A percentile compares a stretch with the other conserved stretches of the same genome.
These are phyloP conservation scores for Phallus indusiatus DNA, from an alignment of 768 basidiomycete species.

Conservation along the genomic window DNA sequence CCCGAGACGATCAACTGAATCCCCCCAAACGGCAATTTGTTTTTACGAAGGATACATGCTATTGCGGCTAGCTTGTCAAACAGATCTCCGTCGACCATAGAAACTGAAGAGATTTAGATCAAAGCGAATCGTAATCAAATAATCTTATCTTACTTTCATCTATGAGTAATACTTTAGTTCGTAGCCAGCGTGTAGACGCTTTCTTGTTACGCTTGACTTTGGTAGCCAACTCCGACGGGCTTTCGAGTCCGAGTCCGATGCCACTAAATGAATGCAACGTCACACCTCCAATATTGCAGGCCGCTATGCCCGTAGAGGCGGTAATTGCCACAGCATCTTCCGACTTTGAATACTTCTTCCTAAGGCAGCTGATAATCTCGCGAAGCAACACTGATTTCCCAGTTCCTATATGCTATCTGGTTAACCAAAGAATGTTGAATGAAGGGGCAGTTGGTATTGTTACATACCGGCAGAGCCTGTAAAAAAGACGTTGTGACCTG, in stretches of 20 bases:
- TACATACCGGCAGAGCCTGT: slow-evolving; percentile 90
- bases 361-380: slow-evolving; percentile 76
- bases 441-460: background rate
- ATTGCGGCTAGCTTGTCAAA: slow-evolving; percentile 85
- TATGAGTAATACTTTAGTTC: slow-evolving; percentile 77
- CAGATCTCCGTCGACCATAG: slow-evolving; percentile 91
- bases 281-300: slow-evolving; percentile 93
- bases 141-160: slow-evolving; percentile 52
- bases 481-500: slow-evolving; percentile 78
- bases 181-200: slow-evolving; percentile 65
- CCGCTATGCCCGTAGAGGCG: slow-evolving; percentile 92
- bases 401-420: slow-evolving; percentile 49
- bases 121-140: background rate
- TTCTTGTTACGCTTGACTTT: slow-evolving; percentile 82
- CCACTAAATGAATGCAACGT: slow-evolving; percentile 97
- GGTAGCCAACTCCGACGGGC: slow-evolving; percentile 45
- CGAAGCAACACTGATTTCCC: slow-evolving; percentile 93
- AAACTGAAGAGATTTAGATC: slow-evolving; percentile 44
- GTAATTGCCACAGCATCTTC: slow-evolving; percentile 83
- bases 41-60: slow-evolving; percentile 54
- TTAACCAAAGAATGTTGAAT: background rate
- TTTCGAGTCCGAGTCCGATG: slow-evolving; percentile 73
- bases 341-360: slow-evolving; percentile 39
- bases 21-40: slow-evolving; percentile 75
- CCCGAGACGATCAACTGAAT: slow-evolving; percentile 94